phyloP scores from a whole-genome alignment of 352 stramenopile species.

The Phytophthora ramorum region DNA sequence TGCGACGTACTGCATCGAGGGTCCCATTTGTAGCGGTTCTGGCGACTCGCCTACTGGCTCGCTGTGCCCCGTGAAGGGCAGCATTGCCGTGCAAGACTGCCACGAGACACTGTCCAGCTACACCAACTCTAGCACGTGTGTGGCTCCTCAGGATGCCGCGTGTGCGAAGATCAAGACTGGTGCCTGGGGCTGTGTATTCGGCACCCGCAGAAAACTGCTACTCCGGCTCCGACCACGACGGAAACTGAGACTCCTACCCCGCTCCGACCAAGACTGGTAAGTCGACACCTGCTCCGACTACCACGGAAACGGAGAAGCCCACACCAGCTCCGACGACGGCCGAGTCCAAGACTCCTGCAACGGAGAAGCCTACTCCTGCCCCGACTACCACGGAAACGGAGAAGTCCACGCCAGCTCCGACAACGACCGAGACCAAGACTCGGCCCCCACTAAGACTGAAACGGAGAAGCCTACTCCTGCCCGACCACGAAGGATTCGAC shows the following conservation, averaged over 20 bases:
- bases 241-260: conserved; percentile 25
- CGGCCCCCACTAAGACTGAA: not conserved
- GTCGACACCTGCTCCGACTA: conserved; percentile 21
- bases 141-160: conserved; percentile 54
- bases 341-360: not conserved
- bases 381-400: conserved; percentile 1
- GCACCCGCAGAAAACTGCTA: conserved; percentile 10
- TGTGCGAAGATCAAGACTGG: conserved; percentile 77
- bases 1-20: conserved; percentile 77
- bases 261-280: conserved; percentile 16
- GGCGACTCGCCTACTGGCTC: conserved; percentile 46
- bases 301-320: not conserved
- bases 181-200: conserved; percentile 73
- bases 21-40: conserved; percentile 65
- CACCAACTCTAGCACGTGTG: conserved; percentile 50
- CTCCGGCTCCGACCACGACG: conserved; percentile 41
- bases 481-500: conserved; percentile 25
- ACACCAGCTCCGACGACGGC: conserved; percentile 10
- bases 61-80: conserved; percentile 65
- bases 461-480: conserved; percentile 16
- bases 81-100: conserved; percentile 64
- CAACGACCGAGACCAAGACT: conserved; percentile 1
- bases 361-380: conserved; percentile 2
- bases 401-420: conserved; percentile 11
- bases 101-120: conserved; percentile 66